These are phyloP conservation scores for Lipomyces starkeyi DNA, from an alignment of 805 yeast species.

Conservation along the genomic window DNA sequence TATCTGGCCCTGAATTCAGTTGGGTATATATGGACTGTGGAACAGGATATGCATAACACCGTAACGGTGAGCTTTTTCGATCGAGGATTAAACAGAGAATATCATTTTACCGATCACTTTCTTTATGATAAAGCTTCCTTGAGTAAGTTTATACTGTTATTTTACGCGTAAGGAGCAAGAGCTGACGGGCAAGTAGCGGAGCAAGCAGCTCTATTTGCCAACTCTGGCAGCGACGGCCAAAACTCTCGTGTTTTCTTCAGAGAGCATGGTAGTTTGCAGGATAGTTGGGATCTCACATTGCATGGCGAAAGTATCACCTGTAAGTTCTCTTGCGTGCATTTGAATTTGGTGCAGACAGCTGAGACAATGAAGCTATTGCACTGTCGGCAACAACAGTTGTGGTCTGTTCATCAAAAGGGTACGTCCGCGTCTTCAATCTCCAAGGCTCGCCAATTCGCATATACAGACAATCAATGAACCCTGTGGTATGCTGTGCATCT, in stretches of 20 bases:
- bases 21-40: slow-evolving; percentile 84
- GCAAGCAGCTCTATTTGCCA: slow-evolving; percentile 68
- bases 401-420: slow-evolving; percentile 79
- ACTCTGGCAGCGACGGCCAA: slow-evolving; percentile 44
- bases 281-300: slow-evolving; percentile 66
- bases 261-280: slow-evolving; percentile 62
- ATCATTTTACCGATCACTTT: slow-evolving; percentile 79
- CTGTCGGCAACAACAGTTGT: slow-evolving; percentile 65
- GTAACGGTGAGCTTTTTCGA: slow-evolving; percentile 91
- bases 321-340: background rate
- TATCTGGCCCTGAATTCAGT: slow-evolving; percentile 55
- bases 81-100: slow-evolving; percentile 72
- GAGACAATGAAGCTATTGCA: slow-evolving; percentile 54
- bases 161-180: background rate
- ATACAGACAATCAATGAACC: slow-evolving; percentile 63
- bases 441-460: slow-evolving; percentile 76
- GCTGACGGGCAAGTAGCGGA: slow-evolving; percentile 12
- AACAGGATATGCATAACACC: slow-evolving; percentile 63
- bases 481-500: slow-evolving; percentile 75
- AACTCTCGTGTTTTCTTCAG: slow-evolving; percentile 62
- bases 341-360: background rate
- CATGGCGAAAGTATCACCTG: slow-evolving; percentile 56
- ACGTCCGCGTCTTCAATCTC: slow-evolving; percentile 69
- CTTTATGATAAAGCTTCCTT: slow-evolving; percentile 73
- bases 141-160: background rate